Evolutionary conservation across 495 filamentous ascomycete genomes (phyloP).

Genomic region (Tuber indicum): DNA sequence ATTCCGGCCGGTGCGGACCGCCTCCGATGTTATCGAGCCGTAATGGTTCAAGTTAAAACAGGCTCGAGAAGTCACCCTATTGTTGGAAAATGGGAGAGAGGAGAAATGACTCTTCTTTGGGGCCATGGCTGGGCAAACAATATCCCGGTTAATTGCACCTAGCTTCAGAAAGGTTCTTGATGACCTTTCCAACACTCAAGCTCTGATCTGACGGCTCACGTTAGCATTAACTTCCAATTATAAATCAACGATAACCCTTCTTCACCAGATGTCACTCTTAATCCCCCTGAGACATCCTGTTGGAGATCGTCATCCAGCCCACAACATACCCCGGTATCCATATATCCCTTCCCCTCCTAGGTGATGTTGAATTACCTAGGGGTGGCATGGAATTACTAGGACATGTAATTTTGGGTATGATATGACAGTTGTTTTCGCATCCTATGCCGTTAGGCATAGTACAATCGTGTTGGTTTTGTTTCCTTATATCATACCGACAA

Average conservation of each 20-base stretch:
- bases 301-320: not conserved
- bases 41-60: not conserved
- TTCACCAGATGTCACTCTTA: conserved; percentile 7
- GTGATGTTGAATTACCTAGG: not conserved
- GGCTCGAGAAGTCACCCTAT: not conserved
- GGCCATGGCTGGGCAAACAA: not conserved
- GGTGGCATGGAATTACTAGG: no score
- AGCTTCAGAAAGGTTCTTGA: not conserved
- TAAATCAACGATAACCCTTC: not conserved
- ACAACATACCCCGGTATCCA: conserved; percentile 13
- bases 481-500: not conserved
- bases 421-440: not conserved
- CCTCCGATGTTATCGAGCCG: not conserved
- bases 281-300: not conserved
- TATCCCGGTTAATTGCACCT: not conserved
- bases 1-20: not conserved
- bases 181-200: not conserved
- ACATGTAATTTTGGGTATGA: no score
- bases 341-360: no score
- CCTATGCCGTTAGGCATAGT: not conserved
- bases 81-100: not conserved
- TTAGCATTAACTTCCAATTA: not conserved
- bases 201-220: not conserved
- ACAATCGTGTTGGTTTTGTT: not conserved
- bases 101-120: not conserved